Base-by-base conservation (phyloP, 768 basidiomycete genomes). In the Sutorius australiensis region DNA sequence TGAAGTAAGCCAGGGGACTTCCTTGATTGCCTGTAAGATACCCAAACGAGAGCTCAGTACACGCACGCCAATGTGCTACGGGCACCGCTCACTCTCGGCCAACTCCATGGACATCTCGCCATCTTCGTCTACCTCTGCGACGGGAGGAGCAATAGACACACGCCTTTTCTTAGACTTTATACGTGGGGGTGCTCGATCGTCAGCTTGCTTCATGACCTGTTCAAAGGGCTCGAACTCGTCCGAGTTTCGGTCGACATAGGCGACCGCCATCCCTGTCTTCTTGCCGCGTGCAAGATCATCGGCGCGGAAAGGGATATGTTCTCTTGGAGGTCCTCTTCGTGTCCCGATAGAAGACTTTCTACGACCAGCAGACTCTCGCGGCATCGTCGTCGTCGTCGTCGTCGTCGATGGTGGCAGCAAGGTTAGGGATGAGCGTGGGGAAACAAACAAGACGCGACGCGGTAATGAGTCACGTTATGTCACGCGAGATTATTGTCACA, bases 181-280 rank as follows among this genome's bases (percentile, higher is more conserved):
- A 40, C 72, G 74, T 17, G 83, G 84, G 2, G 83, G 86, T 5
- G 83, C 77, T n/a, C 80, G 75, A 45, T 77, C 77, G 70, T 87
- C 86, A 2, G 79, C 86, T 61, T 87, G 86, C 46, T 78, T 77
- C 42, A 91, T 77, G 48, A 92, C 65, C 61, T 89, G 79, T 50
- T 86, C 87, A 66, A 91, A 91, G 0, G 83, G 85, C 66, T 92
- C 89, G 65, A 91, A 90, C 28, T 87, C 89, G 67, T 90, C 89
- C 24, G 87, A 87, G 64, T 80, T 82, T 59, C 82, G 83, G 55
- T 86, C 81, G 51, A 90, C 81, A 61, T 80, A 79, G 36, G 72
- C 78, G 13, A 91, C 83, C 0, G 80, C 75, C 49, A 89, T 77
- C 5, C 89, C 89, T 0, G 89, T 92, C 66, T 83, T 87, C 78